Conservation (phyloP, 352 stramenopile genomes). For the Globisporangium irregulare region DNA sequence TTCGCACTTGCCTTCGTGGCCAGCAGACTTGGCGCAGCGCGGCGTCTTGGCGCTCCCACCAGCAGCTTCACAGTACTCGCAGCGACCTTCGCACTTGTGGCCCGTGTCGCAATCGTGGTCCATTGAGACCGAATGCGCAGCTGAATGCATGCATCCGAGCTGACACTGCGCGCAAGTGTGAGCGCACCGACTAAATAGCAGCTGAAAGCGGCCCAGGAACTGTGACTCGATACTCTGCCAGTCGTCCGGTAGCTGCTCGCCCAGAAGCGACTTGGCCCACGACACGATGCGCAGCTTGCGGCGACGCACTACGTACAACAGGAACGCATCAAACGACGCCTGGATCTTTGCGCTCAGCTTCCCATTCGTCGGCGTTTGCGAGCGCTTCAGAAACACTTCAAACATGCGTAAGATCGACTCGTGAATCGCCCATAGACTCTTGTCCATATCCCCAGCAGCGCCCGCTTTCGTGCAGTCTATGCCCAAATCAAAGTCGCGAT, state of each 20-base stretch:
- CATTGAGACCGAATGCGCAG: conserved; percentile 24
- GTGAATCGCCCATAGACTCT: conserved; percentile 16
- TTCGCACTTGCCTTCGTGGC: conserved; percentile 67
- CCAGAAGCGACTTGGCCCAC: conserved; percentile 43
- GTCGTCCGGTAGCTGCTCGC: conserved; percentile 35
- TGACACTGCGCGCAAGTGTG: conserved; percentile 47
- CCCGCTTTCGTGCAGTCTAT: conserved; percentile 23
- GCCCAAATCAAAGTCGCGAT: conserved; percentile 49
- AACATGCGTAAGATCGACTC: conserved; percentile 29
- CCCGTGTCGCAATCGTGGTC: conserved; percentile 51
- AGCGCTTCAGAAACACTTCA: conserved; percentile 27
- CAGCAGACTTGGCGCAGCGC: conserved; percentile 46
- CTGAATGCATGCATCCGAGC: conserved; percentile 64
- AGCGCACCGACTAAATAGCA: conserved; percentile 56
- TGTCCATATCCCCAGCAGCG: conserved; percentile 9
- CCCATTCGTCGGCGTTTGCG: conserved; percentile 1
- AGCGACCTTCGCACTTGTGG: conserved; percentile 44
- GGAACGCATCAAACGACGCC: conserved; percentile 51
- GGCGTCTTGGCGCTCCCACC: conserved; percentile 28
- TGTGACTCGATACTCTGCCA: conserved; percentile 52
- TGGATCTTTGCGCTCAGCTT: conserved; percentile 28
- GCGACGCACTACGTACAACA: conserved; percentile 55
- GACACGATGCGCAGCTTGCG: conserved; percentile 42
- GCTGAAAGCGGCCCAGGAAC: conserved; percentile 38
- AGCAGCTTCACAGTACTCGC: conserved; percentile 44